Evolutionary conservation across 768 basidiomycete species (phyloP), one percentile per base, ranked within the genome.

Genomic region (Suillus brevipes): DNA sequence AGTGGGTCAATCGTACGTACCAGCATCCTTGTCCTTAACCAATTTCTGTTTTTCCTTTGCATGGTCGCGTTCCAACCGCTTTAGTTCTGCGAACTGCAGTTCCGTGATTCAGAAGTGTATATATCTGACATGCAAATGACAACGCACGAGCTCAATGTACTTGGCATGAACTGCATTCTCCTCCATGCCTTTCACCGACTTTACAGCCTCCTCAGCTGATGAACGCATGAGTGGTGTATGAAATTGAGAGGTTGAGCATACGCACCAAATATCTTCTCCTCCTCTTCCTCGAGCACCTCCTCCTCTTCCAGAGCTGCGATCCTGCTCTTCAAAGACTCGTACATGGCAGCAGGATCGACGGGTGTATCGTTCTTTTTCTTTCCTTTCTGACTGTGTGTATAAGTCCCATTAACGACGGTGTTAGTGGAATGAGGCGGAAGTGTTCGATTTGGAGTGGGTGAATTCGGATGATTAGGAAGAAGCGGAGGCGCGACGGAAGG

Each of bases 31-130:
- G 81, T 95, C 94, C 79, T 95, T 95, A 58, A 86, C 82, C 37
- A 95, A 81, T 73, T 95, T 95, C 80, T 95, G 93, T 77, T 92
- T 94, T 82, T 95, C 94, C 78, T 92, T 95, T 47, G 92, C 89
- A 71, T 94, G 90, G 73, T 94, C 93, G 68, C 94, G 85, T 77
- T 95, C 94, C 72, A 92, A 77, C 60, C 91, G 85, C 75, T 94
- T 94, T 75, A 93, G 80, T 76, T 95, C 93, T 71, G 92, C 91
- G 77, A 94, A 95, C 93, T 95, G 71, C 28, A 71, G 57, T 69
- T 59, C 25, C 18, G 28, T 10, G 18, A 43, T 42, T 59, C 25
- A 42, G 73, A 61, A 65, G 64, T 64, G 56, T 63, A 67, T 64
- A 71, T 70, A 66, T 66, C 40, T 52, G 60, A 62, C 16, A 65